Base-by-base conservation (phyloP, 2,329 filamentous ascomycete species). In the Cercospora sesami region DNA sequence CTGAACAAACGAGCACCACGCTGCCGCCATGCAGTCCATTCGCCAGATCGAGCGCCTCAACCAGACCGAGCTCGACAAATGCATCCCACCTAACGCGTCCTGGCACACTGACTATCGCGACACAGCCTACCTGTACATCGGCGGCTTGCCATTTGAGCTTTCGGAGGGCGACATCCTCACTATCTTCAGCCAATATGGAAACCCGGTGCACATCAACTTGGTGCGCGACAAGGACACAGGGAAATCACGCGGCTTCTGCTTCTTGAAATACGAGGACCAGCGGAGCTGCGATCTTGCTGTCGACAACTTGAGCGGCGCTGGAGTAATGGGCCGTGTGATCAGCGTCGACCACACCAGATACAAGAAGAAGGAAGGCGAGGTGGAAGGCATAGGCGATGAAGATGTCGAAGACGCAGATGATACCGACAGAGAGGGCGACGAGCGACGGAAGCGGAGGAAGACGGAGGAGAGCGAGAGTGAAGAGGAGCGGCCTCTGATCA, bases 71-170 rank as follows among this genome's bases (percentile, higher is more conserved):
- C 91, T 99, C 70, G 94, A 97, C 80, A 90, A 93, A 79, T 92
- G 90, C 75, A 94, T 93, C 73, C 86, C 90, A 2, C 90, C 94
- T 51, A 89, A 93, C 81, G 94, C 91, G 71, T 97, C 94, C 66
- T 98, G 94, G 94, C 94, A 98, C 79, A 90, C 91, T 79, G 96
- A 99, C 83, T 99, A 98, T 82, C 92, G 93, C 81, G 95, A 96
- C 82, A 98, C 95, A 1, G 96, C 95, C 68, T 99, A 94, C 80
- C 84, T 99, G 78, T 97, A 97, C 84, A 94, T 99, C 74, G 96
- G 96, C 77, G 94, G 94, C 30, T 86, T 99, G 12, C 93, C 94
- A 3, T 96, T 91, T 81, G 92, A 96, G 76, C 86, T 99, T 48
- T 93, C 93, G 60, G 95, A 99, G 83, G 96, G 96, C 80, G 95